Percentiles rank a stretch among this genome's conserved stretches.
These are phyloP conservation scores for Rhinocladiella similis DNA, from an alignment of 2,329 filamentous ascomycete genomes.

Conservation along the genomic window DNA sequence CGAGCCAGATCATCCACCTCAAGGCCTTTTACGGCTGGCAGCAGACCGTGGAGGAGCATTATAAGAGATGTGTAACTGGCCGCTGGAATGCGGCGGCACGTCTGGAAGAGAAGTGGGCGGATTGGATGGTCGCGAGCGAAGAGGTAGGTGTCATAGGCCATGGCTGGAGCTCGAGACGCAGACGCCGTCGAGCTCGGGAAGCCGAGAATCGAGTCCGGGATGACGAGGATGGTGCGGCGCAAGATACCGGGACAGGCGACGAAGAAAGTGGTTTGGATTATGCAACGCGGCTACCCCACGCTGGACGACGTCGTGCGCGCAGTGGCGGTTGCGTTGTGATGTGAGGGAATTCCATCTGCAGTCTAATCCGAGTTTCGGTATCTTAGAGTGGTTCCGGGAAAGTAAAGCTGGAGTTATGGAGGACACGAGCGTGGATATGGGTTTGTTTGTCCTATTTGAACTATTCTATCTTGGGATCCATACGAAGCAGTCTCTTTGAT, in stretches of 20 bases:
- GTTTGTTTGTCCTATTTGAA: no score
- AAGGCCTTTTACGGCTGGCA: slow-evolving; percentile 97
- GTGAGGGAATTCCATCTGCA: slow-evolving; percentile 44
- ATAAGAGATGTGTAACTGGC: slow-evolving; percentile 76
- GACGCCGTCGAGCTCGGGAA: slow-evolving; percentile 76
- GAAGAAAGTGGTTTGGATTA: slow-evolving; percentile 37
- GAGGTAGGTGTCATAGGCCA: slow-evolving; percentile 67
- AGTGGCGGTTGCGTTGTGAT: slow-evolving; percentile 66
- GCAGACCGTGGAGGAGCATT: slow-evolving; percentile 91
- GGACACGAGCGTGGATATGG: no score
- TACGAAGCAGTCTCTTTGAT: no score
- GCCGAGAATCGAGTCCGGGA: slow-evolving; percentile 77
- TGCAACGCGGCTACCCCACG: slow-evolving; percentile 15
- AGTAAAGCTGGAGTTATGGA: not conserved
- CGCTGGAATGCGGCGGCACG: slow-evolving; percentile 72
- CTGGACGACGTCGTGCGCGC: slow-evolving; percentile 61
- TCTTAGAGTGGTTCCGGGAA: not conserved
- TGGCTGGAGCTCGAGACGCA: slow-evolving; percentile 63
- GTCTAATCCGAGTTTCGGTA: not conserved
- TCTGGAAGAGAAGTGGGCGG: slow-evolving; percentile 88
- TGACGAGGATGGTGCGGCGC: slow-evolving; percentile 63
- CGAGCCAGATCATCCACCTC: slow-evolving; percentile 76
- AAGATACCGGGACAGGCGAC: slow-evolving; percentile 26
- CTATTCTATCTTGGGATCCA: no score
- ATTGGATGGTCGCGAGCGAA: slow-evolving; percentile 90